Evolutionary conservation across 116 monocot genomes (phyloP), one percentile per base, ranked within the genome.

Genomic region (Phalaenopsis hybrid): DNA sequence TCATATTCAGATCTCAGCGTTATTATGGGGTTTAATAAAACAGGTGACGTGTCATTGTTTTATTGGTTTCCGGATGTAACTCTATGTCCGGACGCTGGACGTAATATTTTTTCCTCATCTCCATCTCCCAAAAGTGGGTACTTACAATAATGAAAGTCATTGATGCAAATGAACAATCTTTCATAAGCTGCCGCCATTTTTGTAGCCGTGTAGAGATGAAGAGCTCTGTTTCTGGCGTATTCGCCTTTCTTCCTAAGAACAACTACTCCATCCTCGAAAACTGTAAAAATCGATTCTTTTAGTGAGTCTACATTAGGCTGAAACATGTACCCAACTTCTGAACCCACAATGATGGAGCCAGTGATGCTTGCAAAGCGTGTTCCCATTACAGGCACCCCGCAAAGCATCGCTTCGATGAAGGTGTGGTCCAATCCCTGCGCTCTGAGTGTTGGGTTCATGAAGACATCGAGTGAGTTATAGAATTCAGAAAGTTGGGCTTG

Each of bases 401-500:
- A 96, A 4, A 96, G 79, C 96, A 96, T 96, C 46, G 96, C 96
- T 79, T 96, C 96, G 28, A 93, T 87, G 76, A 90, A 85, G 6
- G 96, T 96, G 41, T 96, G 96, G 74, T 96, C 96, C 55, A 96
- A 70, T 2, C 96, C 96, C 79, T 96, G 92, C 0, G 93, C 93
- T 81, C 96, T 85, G 6, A 96, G 81, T 0, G 96, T 96, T 0
- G 96, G 96, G 57, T 96, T 93, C 43, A 96, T 20, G 77, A 92
- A 93, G 1, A 96, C 85, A 70, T 96, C 93, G 0, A 93, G 78
- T 0, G 91, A 87, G 41, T 82, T 89, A 85, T 96, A 96, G 81
- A 96, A 96, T 57, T 57, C 68, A 34, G 96, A 87, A 1, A 96
- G 81, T 17, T 86, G 79, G 10, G 57, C 63, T 76, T 91, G 91